Conservation (phyloP, 169 alveolate species). For the Plasmodium yoelii region DNA sequence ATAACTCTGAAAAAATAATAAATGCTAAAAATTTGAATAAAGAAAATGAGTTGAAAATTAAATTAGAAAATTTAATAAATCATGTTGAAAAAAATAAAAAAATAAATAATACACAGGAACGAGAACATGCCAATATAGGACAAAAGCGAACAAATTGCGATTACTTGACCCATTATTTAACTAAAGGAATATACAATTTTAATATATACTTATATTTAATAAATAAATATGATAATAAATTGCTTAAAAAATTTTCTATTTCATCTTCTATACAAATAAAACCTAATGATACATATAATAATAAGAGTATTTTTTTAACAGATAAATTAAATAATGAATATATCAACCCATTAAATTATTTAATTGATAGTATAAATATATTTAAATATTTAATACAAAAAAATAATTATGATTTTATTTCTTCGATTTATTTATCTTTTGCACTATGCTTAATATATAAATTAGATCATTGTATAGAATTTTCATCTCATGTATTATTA, state of each 20-base stretch:
- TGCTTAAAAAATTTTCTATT: slow-evolving; percentile 3
- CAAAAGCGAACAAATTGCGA: too few relatives aligned
- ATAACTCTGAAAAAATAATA: slow-evolving; percentile 50
- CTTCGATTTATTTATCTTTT: slow-evolving; percentile 67
- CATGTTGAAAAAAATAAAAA: slow-evolving; percentile 43
- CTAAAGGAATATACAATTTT: slow-evolving; percentile 55
- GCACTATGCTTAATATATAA: slow-evolving; percentile 51
- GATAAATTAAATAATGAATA: slow-evolving; percentile 20
- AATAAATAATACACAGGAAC: background rate
- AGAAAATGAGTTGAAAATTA: slow-evolving; percentile 73
- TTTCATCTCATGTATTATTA: slow-evolving; percentile 40
- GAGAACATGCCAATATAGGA: background rate
- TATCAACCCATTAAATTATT: slow-evolving; percentile 57
- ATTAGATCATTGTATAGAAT: slow-evolving; percentile 42
- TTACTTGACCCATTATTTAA: slow-evolving; percentile 29
- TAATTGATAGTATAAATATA: slow-evolving; percentile 60
- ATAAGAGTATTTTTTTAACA: background rate
- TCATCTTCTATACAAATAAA: background rate
- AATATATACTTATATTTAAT: slow-evolving; percentile 40
- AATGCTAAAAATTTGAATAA: slow-evolving; percentile 35
- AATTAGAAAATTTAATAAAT: slow-evolving; percentile 64
- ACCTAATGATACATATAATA: background rate
- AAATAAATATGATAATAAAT: slow-evolving; percentile 64
- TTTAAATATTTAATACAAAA: slow-evolving; percentile 30
- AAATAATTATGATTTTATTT: slow-evolving; percentile 75